Evolutionary conservation across 1,139 yeast genomes (phyloP).

Genomic region (Yamadazyma siamensis): DNA sequence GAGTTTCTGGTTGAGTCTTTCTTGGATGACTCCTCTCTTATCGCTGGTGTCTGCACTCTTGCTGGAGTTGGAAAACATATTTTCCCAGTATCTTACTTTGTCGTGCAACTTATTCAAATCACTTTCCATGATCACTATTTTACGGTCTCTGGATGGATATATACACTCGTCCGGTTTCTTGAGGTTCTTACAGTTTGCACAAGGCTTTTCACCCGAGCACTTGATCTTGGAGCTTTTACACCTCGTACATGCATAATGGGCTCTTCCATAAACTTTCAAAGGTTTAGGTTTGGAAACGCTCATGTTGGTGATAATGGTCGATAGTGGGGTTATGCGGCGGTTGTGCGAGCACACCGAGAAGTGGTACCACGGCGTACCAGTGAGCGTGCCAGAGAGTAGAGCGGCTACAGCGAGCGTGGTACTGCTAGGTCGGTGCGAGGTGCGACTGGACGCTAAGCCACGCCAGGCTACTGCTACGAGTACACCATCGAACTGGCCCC

Average conservation of each 20-base stretch:
- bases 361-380: too few species aligned
- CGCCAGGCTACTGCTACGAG: too few species aligned
- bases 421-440: too few species aligned
- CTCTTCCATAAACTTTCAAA: slow-evolving; percentile 38
- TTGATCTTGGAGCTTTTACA: slow-evolving; percentile 37
- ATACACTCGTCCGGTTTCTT: slow-evolving; percentile 36
- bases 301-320: slow-evolving; percentile 1
- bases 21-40: slow-evolving; percentile 8
- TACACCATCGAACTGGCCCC: too few species aligned
- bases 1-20: slow-evolving; percentile 10
- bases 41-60: background rate
- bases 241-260: slow-evolving; percentile 41
- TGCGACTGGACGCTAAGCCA: too few species aligned
- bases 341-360: too few species aligned
- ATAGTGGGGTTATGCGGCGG: too few species aligned
- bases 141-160: slow-evolving; percentile 49
- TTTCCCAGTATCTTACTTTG: slow-evolving; percentile 36
- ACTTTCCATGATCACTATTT: slow-evolving; percentile 50
- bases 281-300: slow-evolving; percentile 30
- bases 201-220: slow-evolving; percentile 45
- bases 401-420: too few species aligned
- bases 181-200: slow-evolving; percentile 35
- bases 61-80: slow-evolving; percentile 2
- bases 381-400: too few species aligned
- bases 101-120: slow-evolving; percentile 43